A percentile compares a stretch with the other conserved stretches of the same genome.
These are phyloP conservation scores for Boletus pseudo-olivaceus DNA, from an alignment of 768 basidiomycete genomes.

Conservation along the genomic window DNA sequence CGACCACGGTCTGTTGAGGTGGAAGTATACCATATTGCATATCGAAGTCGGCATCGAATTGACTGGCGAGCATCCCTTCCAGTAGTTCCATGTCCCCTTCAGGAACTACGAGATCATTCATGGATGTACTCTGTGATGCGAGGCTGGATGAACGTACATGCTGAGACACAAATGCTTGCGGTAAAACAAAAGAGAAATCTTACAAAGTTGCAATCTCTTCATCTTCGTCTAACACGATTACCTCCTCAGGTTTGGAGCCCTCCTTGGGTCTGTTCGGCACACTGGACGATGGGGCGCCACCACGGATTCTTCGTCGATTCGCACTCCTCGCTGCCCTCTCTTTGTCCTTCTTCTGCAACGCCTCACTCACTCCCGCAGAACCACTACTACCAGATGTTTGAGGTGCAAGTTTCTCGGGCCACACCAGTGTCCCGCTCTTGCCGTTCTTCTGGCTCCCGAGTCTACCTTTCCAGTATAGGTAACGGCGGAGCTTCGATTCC, in stretches of 20 bases:
- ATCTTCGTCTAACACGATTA: constrained; percentile 18
- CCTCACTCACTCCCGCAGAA: constrained; percentile 53
- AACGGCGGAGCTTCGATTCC: constrained; percentile 64
- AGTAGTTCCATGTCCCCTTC: constrained; percentile 24
- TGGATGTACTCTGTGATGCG: constrained; percentile 15
- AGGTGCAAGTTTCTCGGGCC: constrained; percentile 6
- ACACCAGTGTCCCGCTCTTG: constrained; percentile 2
- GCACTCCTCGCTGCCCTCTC: constrained; percentile 55
- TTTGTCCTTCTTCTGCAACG: constrained; percentile 72
- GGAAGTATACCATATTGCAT: constrained; percentile 73
- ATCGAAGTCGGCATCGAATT: constrained; percentile 61
- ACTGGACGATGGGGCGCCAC: constrained; percentile 49
- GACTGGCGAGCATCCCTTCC: constrained; percentile 26
- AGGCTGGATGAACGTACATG: constrained; percentile 8
- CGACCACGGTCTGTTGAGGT: constrained; percentile 76
- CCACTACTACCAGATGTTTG: constrained; percentile 11
- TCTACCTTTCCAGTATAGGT: constrained; percentile 80
- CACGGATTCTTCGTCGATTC: constrained; percentile 71
- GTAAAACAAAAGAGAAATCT: constrained; percentile 23
- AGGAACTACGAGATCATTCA: constrained; percentile 12
- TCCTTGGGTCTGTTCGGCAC: constrained; percentile 9
- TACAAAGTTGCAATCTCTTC: constrained; percentile 58
- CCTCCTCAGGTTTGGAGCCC: constrained; percentile 5
- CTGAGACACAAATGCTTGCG: neutral
- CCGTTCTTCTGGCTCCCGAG: constrained; percentile 24